These are phyloP conservation scores for Euryodendron excelsum DNA, from an alignment of 148 eudicot species.

Conservation along the genomic window DNA sequence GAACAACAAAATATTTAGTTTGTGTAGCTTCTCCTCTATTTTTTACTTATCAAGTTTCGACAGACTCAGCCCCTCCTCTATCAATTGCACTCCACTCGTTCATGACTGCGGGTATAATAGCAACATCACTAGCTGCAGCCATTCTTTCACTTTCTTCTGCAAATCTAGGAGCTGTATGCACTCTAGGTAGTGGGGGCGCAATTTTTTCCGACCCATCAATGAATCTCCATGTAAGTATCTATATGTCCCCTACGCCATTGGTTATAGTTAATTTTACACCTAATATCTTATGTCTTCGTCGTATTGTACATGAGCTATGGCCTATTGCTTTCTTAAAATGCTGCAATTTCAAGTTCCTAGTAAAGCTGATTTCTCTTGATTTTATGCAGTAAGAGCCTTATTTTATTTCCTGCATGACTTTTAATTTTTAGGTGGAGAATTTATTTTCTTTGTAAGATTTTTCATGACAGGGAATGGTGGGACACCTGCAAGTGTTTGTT, in stretches of 20 bases:
- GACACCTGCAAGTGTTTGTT: constrained; percentile 25
- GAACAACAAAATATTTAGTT: not conserved
- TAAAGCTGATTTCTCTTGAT: not conserved
- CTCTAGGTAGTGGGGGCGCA: not conserved
- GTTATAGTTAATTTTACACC: not conserved
- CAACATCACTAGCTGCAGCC: constrained; percentile 21
- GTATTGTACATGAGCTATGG: not conserved
- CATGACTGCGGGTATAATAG: constrained; percentile 19
- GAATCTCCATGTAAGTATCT: constrained; percentile 20
- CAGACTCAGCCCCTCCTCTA: constrained; percentile 15
- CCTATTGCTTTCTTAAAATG: not conserved
- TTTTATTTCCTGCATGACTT: not conserved
- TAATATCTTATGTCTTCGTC: not conserved
- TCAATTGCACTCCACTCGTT: constrained; percentile 19
- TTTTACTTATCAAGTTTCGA: not conserved
- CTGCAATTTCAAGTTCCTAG: too few species aligned
- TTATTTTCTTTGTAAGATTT: not conserved
- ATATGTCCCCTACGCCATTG: not conserved
- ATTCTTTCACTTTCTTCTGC: constrained; percentile 20
- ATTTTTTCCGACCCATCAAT: constrained; percentile 13
- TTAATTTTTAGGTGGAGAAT: not conserved
- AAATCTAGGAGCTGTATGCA: constrained; percentile 12
- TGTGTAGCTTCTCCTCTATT: not conserved
- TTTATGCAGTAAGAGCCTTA: not conserved
- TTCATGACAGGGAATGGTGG: constrained; percentile 18